These are phyloP conservation scores for Scalesia atractyloides DNA, from an alignment of 129 eudicot species.

Conservation along the genomic window DNA sequence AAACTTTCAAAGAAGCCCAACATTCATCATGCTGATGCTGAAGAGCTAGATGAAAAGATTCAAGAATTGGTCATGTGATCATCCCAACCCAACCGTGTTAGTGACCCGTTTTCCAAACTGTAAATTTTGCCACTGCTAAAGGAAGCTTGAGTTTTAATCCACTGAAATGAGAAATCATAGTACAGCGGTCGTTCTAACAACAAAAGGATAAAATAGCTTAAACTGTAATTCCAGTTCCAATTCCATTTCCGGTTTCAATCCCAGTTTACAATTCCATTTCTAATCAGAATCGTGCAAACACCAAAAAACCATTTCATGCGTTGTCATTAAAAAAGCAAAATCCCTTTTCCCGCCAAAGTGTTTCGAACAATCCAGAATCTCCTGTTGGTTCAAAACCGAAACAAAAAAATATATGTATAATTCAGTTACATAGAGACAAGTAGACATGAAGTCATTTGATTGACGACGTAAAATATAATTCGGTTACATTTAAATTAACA, in stretches of 20 bases:
- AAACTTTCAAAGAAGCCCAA: no score
- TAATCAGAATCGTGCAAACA: neutral
- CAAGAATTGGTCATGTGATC: no score
- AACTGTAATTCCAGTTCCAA: neutral
- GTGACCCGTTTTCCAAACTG: neutral
- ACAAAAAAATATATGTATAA: neutral
- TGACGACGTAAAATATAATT: neutral
- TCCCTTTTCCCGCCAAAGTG: neutral
- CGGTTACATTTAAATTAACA: neutral
- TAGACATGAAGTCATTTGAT: neutral
- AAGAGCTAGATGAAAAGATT: no score
- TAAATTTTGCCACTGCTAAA: neutral
- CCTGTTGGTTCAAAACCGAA: constrained; percentile 16
- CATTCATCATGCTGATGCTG: no score
- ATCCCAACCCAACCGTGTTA: neutral
- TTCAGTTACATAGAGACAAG: constrained; percentile 4
- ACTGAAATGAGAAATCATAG: neutral
- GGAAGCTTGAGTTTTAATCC: neutral
- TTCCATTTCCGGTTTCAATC: neutral
- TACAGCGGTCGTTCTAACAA: neutral
- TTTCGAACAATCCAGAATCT: neutral
- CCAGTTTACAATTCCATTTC: neutral
- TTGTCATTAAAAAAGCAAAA: neutral
- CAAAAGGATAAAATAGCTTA: neutral
- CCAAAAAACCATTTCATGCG: neutral